Percentiles rank a stretch among this genome's conserved stretches.
Conservation (phyloP, 306 rosid species). For the Cercis canadensis region DNA sequence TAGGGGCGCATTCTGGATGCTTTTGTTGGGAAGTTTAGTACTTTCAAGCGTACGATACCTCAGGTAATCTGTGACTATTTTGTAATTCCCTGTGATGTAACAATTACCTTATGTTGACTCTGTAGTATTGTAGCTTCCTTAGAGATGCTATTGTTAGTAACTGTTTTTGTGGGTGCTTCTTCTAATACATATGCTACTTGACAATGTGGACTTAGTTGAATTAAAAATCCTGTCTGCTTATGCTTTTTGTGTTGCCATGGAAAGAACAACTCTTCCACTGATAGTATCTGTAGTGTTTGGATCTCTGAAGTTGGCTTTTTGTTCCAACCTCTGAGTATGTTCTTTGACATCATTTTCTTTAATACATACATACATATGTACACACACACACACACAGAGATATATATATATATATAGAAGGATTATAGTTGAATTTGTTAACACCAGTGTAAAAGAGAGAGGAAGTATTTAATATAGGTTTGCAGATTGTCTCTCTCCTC, state of each 20-base stretch:
- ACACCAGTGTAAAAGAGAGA: too few species aligned
- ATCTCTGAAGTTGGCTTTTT: not conserved
- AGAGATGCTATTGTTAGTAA: constrained; percentile 4
- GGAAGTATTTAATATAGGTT: too few species aligned
- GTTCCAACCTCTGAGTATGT: not conserved
- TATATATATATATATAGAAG: too few species aligned
- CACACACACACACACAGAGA: too few species aligned
- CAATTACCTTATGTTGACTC: constrained; percentile 11
- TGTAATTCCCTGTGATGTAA: constrained; percentile 17
- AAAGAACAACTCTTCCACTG: not conserved
- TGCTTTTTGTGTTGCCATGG: not conserved
- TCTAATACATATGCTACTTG: not conserved
- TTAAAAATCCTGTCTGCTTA: not conserved
- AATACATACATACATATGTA: not conserved
- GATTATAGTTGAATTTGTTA: too few species aligned
- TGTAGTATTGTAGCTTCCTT: constrained; percentile 3
- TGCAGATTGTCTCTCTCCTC: too few species aligned
- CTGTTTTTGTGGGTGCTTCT: constrained; percentile 16
- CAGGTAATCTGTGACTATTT: constrained; percentile 60
- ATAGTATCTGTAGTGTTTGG: not conserved
- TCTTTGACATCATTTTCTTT: not conserved
- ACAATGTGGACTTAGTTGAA: not conserved
- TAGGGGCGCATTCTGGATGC: constrained; percentile 98
- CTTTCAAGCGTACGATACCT: constrained; percentile 94
- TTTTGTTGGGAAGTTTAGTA: constrained; percentile 96